Base-by-base conservation (phyloP, 78 protist species). In the Dictyostelium intermedium region DNA sequence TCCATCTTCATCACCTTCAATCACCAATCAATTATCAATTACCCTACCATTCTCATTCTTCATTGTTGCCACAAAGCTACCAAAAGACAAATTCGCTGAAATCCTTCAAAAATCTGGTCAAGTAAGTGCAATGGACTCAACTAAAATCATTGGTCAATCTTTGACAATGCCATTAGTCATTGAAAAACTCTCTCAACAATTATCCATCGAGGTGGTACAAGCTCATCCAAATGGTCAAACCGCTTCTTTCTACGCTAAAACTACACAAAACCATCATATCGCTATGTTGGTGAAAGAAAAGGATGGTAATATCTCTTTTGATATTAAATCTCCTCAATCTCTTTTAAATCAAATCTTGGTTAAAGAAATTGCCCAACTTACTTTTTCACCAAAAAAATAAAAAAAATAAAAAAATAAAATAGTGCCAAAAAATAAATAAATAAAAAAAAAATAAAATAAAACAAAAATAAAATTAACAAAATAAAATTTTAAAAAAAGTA, bases 71-170 rank as follows among this genome's bases (percentile, higher is more conserved):
- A 41, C 53, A 43, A 78, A 80, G 34, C 25, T 89, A 37, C 35
- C 94, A 34, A 89, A 89, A 37, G 94, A 89, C 30, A 78, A 89
- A 60, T 89, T 89, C 80, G 94, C 94, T 5, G 87, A 89, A 30
- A 89, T 89, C 39, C 83, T 89, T 25, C 94, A 89, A 80, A 85
- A 85, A 73, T 86, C 92, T 16, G 92, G 80, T 60, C 35, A 34
- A 13, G n/a, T 80, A 18, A 30, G 32, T 50, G 14, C 72, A 30
- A 77, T 77, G 50, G 82, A 43, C 25, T 77, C 82, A 41, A 35
- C 60, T 23, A 77, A 77, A 77, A 27, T 77, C 14, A 77, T 7
- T 77, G 82, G 82, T 23, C 50, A 41, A 41, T 34, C 39, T 1
- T 20, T 16, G 5, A 70, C 63, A 18, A 34, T 70, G 32, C 82